Conservation (phyloP, 2,329 filamentous ascomycete genomes). For the Exserohilum rostratum region DNA sequence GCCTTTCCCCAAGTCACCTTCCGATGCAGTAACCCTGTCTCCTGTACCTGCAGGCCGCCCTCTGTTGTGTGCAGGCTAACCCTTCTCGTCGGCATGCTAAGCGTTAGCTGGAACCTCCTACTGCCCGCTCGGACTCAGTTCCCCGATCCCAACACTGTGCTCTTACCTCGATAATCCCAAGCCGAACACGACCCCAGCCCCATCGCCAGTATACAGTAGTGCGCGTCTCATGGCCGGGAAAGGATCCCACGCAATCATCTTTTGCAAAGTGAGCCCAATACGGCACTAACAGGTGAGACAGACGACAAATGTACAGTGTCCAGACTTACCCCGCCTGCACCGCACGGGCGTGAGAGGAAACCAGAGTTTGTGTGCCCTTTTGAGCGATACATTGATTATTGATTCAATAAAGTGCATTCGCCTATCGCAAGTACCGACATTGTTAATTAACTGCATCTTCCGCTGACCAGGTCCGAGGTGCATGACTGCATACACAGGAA, state of each 20-base stretch:
- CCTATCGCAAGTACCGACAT: not conserved
- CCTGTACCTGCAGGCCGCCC: conserved; percentile 15
- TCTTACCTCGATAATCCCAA: not conserved
- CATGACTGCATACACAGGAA: too few species aligned
- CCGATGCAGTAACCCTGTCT: conserved; percentile 6
- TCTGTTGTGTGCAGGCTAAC: not conserved
- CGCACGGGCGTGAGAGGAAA: not conserved
- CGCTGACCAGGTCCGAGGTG: not conserved
- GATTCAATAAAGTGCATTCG: not conserved
- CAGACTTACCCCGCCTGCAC: not conserved
- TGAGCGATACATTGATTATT: not conserved
- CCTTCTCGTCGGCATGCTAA: not conserved
- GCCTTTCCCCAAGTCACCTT: not conserved
- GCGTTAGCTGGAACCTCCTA: not conserved
- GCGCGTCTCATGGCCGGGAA: not conserved
- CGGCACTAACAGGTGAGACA: not conserved
- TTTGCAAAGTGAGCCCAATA: too few species aligned
- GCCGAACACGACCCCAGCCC: not conserved
- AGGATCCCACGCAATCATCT: not conserved
- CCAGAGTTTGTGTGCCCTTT: not conserved
- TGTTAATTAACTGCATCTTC: not conserved
- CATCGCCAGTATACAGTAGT: not conserved
- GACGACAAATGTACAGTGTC: not conserved
- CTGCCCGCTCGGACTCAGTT: not conserved
- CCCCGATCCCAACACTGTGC: conserved; percentile 2